Evolutionary conservation across 495 filamentous ascomycete genomes (phyloP).

Genomic region (Podospora anserina): DNA sequence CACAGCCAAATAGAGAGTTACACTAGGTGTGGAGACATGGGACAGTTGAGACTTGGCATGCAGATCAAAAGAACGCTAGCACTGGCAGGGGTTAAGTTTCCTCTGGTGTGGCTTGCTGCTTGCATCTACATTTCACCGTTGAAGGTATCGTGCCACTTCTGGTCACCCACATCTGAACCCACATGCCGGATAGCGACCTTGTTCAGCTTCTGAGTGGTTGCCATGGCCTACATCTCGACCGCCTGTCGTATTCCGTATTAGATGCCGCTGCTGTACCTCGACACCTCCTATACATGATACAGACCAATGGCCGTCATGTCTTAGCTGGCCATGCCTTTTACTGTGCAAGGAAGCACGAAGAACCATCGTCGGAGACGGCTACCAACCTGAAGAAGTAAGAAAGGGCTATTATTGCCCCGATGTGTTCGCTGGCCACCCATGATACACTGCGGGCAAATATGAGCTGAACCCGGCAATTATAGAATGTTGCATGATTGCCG

Average conservation of each 20-base stretch:
- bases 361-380: too few relatives aligned
- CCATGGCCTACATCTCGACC: background rate
- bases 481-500: background rate
- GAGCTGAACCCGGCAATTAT: constrained; percentile 11
- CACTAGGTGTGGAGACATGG: background rate
- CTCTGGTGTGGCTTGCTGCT: background rate
- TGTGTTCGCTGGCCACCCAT: background rate
- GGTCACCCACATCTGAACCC: background rate
- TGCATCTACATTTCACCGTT: background rate
- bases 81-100: too few relatives aligned
- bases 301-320: background rate
- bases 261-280: constrained; percentile 1
- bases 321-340: background rate
- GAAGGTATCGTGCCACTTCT: background rate
- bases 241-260: constrained; percentile 5
- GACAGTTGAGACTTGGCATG: background rate
- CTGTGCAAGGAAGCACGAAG: background rate
- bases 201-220: background rate
- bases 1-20: too few relatives aligned
- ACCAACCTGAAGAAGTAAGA: constrained; percentile 1
- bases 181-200: background rate
- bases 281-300: background rate
- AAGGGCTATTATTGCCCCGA: constrained; percentile 18
- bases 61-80: background rate
- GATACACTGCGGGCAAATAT: background rate